Evolutionary conservation across 768 basidiomycete genomes (phyloP).

Genomic region (Tricholoma bakamatsutake): DNA sequence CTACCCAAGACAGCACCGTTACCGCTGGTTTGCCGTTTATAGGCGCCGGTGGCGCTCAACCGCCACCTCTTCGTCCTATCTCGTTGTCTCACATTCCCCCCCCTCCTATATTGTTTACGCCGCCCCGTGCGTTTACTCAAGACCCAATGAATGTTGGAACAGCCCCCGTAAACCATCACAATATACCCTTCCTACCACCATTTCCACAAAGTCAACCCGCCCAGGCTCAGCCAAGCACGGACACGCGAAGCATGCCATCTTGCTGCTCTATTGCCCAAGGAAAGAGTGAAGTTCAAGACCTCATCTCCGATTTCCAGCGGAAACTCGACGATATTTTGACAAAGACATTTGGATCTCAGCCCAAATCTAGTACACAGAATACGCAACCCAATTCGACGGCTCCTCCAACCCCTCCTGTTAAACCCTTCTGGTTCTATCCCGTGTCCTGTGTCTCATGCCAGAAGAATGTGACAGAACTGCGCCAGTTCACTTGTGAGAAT

Average conservation of each 20-base stretch:
- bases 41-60: neutral
- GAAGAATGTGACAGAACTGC: neutral
- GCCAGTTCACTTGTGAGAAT: constrained; percentile 25
- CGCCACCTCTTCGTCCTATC: constrained; percentile 12
- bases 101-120: constrained; percentile 27
- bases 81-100: constrained; percentile 29
- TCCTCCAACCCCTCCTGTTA: neutral
- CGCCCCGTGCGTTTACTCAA: constrained; percentile 18
- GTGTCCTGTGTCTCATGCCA: constrained; percentile 6
- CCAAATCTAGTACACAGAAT: neutral
- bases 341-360: constrained; percentile 25
- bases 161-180: neutral
- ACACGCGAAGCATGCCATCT: constrained; percentile 8
- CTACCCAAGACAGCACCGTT: neutral
- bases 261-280: constrained; percentile 43
- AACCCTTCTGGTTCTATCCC: constrained; percentile 8
- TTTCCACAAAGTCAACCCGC: neutral
- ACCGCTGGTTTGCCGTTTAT: constrained; percentile 2
- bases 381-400: neutral
- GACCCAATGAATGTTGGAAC: constrained; percentile 18
- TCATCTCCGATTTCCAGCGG: constrained; percentile 46
- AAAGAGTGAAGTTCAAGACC: constrained; percentile 41
- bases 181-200: neutral
- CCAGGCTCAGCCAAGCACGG: constrained; percentile 11
- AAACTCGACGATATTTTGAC: constrained; percentile 44